phyloP scores from a whole-genome alignment of 345 rosid genomes.

The Trapa bicornis region DNA sequence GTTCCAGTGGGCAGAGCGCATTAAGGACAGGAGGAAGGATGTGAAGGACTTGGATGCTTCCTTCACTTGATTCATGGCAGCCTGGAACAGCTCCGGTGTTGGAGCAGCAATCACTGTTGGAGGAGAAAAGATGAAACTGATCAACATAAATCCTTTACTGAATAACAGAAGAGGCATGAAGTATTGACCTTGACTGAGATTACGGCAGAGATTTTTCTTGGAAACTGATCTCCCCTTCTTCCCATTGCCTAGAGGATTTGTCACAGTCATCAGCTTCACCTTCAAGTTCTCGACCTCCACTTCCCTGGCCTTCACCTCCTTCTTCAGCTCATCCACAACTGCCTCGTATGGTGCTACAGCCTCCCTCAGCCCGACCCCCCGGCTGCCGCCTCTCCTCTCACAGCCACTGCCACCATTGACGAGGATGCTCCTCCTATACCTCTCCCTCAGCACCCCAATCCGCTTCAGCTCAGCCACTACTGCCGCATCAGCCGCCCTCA shows the following conservation, averaged over 20 bases:
- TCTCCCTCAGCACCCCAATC: slow-evolving; percentile 61
- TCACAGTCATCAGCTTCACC: slow-evolving; percentile 45
- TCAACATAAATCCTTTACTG: neutral
- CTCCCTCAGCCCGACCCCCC: slow-evolving; percentile 52
- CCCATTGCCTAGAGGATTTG: slow-evolving; percentile 19
- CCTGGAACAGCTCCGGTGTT: slow-evolving; percentile 71
- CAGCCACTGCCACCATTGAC: slow-evolving; percentile 23
- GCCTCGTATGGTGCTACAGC: slow-evolving; percentile 94
- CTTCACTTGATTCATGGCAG: slow-evolving; percentile 56
- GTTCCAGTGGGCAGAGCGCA: slow-evolving; percentile 94
- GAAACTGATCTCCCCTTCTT: slow-evolving; percentile 57
- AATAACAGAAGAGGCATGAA: neutral
- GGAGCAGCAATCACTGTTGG: slow-evolving; percentile 47
- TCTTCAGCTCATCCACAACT: slow-evolving; percentile 70
- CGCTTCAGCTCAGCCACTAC: slow-evolving; percentile 75
- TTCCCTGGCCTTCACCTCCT: slow-evolving; percentile 59
- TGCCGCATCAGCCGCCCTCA: slow-evolving; percentile 69
- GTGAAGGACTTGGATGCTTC: slow-evolving; percentile 81
- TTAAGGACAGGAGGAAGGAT: slow-evolving; percentile 52
- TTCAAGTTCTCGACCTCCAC: slow-evolving; percentile 64
- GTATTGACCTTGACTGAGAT: neutral
- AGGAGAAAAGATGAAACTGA: neutral
- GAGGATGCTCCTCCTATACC: slow-evolving; percentile 47
- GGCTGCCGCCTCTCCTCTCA: slow-evolving; percentile 13
- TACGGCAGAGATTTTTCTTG: slow-evolving; percentile 37